Base-by-base conservation (phyloP, 108 stramenopile genomes). In the Nitzschia sp. region DNA sequence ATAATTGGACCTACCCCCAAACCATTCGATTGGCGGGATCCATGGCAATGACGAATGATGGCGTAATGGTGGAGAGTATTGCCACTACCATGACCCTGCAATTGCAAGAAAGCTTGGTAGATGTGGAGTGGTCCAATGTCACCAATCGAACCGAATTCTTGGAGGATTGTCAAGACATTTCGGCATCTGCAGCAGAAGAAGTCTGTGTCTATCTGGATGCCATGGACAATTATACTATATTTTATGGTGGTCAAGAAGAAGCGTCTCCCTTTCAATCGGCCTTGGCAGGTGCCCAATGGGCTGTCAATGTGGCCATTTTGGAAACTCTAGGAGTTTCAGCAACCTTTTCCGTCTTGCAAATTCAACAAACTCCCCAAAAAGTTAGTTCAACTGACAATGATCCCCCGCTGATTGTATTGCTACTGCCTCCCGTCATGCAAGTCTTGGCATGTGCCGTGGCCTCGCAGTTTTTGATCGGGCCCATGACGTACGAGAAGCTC, bases 211-310 rank as follows among this genome's bases (percentile, higher is more conserved):
- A 56, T 59, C 66, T 72, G 17, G 28, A 59, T 28, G 61, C 46
- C n/a, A 18, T 27, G 31, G 53, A 59, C n/a, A 21, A 35, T 11
- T 76, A 76, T 28, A 36, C 42, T 24, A 48, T 77, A 17, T 72
- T 45, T 45, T 77, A 59, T 34, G 76, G 71, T 31, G 76, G 76
- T 2, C 34, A 55, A 25, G 64, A 71, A 38, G 31, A 35, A 2
- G 53, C 45, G 6, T 31, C 61, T 2, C 70, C 70, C 23, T 54
- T 61, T 35, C 47, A 66, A 15, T 25, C 57, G 21, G 33, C 64
- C 5, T 30, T 77, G 21, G 71, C 66, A 11, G 71, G 71, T 17
- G 66, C 76, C n/a, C 76, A 77, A 60, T 72, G 61, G 48, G 29
- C 58, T 27, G 66, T 77, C 26, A 66, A 77, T 21, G 28, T 28